Evolutionary conservation across 2,329 filamentous ascomycete species (phyloP).

Genomic region (Fusarium begoniae): DNA sequence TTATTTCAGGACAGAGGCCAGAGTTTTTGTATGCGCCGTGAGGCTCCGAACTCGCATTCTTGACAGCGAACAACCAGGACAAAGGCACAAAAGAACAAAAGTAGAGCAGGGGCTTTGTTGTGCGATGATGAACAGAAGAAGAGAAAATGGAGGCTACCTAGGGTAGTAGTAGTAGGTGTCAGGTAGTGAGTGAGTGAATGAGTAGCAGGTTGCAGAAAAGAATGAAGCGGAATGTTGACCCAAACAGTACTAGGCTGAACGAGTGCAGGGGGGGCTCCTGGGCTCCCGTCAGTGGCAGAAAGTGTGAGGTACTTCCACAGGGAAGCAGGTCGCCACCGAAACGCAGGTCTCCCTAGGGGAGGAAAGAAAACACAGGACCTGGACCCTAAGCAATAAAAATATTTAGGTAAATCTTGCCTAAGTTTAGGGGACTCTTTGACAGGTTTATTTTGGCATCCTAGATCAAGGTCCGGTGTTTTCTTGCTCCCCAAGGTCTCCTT

Average conservation of each 20-base stretch:
- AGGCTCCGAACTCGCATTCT: constrained; percentile 21
- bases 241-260: constrained; percentile 19
- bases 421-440: too few species aligned
- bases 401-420: too few species aligned
- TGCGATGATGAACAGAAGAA: constrained; percentile 6
- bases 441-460: too few species aligned
- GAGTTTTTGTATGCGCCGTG: constrained; percentile 9
- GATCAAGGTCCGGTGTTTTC: too few species aligned
- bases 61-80: background rate
- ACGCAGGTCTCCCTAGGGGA: background rate
- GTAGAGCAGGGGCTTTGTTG: constrained; percentile 1
- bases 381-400: too few species aligned
- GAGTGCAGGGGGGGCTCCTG: background rate
- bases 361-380: too few species aligned
- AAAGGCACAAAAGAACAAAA: background rate
- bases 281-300: background rate
- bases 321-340: constrained; percentile 3
- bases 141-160: constrained; percentile 14
- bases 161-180: background rate
- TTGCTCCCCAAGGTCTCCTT: background rate
- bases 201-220: constrained; percentile 17
- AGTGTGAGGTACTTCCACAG: background rate
- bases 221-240: constrained; percentile 12
- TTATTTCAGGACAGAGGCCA: constrained; percentile 25
- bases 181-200: background rate